Evolutionary conservation across 2,329 filamentous ascomycete genomes (phyloP).

Genomic region (Fusarium cicatricum): DNA sequence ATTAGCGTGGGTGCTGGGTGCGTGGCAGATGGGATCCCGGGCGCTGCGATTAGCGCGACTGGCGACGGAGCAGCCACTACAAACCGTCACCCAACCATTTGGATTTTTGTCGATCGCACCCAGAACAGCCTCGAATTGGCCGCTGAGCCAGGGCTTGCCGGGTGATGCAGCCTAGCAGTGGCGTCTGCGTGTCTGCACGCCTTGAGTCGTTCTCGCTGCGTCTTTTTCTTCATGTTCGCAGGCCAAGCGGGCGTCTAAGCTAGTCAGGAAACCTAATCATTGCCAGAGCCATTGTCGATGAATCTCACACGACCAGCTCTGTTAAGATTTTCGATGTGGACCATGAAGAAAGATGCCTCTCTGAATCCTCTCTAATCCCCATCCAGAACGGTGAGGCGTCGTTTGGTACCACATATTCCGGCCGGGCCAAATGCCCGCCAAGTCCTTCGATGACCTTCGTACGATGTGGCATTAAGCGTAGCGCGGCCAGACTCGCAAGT

Average conservation of each 20-base stretch:
- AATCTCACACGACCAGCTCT: not conserved
- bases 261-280: constrained; percentile 14
- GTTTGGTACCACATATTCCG: constrained; percentile 23
- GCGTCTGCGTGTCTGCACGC: constrained; percentile 29
- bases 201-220: constrained; percentile 30
- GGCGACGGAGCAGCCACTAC: constrained; percentile 30
- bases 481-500: constrained; percentile 18
- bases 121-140: constrained; percentile 34
- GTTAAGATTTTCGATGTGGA: not conserved
- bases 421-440: constrained; percentile 8
- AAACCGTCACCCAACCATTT: constrained; percentile 32
- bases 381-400: constrained; percentile 31
- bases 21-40: constrained; percentile 19
- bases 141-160: constrained; percentile 13
- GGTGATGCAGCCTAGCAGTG: constrained; percentile 28
- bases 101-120: constrained; percentile 35
- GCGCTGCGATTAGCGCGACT: constrained; percentile 34
- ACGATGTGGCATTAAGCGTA: constrained; percentile 11
- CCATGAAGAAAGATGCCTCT: not conserved
- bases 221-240: constrained; percentile 28
- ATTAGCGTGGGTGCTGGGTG: constrained; percentile 26
- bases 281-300: constrained; percentile 8
- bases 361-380: not conserved
- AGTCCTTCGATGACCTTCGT: constrained; percentile 10
- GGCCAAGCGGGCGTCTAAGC: constrained; percentile 20